phyloP scores from a whole-genome alignment of 2,329 filamentous ascomycete species.

The Colletotrichum musae region DNA sequence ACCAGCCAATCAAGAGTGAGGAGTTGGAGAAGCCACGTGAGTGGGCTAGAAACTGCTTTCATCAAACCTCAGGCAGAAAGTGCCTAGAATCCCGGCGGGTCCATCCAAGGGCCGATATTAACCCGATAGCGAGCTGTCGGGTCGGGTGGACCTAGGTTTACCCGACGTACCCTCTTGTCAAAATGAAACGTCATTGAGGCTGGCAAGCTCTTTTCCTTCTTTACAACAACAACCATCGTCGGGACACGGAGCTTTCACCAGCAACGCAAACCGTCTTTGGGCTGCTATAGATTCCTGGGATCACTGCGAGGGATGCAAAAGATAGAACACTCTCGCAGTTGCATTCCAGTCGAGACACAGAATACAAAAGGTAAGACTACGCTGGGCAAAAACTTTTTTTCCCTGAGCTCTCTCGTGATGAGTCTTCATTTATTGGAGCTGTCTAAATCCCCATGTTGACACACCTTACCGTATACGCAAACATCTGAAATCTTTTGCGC shows the following conservation, averaged over 20 bases:
- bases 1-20: slow-evolving; percentile 47
- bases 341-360: not conserved
- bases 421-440: slow-evolving; percentile 79
- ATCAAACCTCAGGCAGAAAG: slow-evolving; percentile 14
- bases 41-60: not conserved
- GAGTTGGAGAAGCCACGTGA: slow-evolving; percentile 7
- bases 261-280: slow-evolving; percentile 10
- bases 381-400: slow-evolving; percentile 14
- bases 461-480: slow-evolving; percentile 72
- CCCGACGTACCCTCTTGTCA: not conserved
- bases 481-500: slow-evolving; percentile 53
- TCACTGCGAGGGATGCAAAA: not conserved
- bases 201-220: not conserved
- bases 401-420: slow-evolving; percentile 55
- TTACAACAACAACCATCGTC: slow-evolving; percentile 7
- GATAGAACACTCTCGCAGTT: not conserved
- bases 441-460: slow-evolving; percentile 78
- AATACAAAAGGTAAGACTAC: slow-evolving; percentile 29
- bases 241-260: slow-evolving; percentile 25
- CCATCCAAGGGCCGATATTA: slow-evolving; percentile 22
- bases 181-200: slow-evolving; percentile 35
- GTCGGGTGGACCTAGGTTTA: too few species aligned
- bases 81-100: too few species aligned
- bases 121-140: slow-evolving; percentile 18
- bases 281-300: not conserved